Conservation (phyloP, 2,329 filamentous ascomycete genomes). For the Lasiodiplodia sp. region DNA sequence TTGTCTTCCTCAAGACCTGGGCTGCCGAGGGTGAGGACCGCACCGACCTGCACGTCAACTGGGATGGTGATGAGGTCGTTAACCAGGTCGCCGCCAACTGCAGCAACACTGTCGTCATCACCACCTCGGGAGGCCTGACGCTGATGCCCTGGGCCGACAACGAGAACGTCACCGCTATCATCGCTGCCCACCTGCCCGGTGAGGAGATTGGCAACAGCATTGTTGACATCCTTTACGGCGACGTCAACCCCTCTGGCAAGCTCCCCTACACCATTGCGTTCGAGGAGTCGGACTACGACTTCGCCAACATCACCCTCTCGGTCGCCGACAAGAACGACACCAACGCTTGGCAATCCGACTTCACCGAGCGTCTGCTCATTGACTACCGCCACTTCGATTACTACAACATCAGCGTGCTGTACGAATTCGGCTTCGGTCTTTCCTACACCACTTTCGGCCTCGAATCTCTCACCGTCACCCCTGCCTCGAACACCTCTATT, state of each 20-base stretch:
- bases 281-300: constrained; percentile 63
- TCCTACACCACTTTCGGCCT: constrained; percentile 80
- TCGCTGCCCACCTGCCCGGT: constrained; percentile 42
- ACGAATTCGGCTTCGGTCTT: constrained; percentile 85
- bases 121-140: constrained; percentile 53
- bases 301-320: constrained; percentile 34
- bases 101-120: constrained; percentile 61
- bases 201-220: constrained; percentile 81
- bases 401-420: constrained; percentile 74
- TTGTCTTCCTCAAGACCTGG: constrained; percentile 67
- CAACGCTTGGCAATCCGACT: constrained; percentile 54
- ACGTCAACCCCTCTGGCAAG: constrained; percentile 78
- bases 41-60: constrained; percentile 49
- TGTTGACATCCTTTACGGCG: constrained; percentile 79
- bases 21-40: constrained; percentile 56
- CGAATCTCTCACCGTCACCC: constrained; percentile 57
- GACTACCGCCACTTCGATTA: constrained; percentile 93
- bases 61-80: constrained; percentile 41
- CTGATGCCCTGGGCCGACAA: constrained; percentile 51
- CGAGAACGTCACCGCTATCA: constrained; percentile 44
- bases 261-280: constrained; percentile 87
- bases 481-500: constrained; percentile 57
- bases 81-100: constrained; percentile 53
- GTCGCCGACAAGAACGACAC: constrained; percentile 32
- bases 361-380: constrained; percentile 82